Base-by-base conservation (phyloP, 106 monocot species). In the Dioscorea dumetorum region DNA sequence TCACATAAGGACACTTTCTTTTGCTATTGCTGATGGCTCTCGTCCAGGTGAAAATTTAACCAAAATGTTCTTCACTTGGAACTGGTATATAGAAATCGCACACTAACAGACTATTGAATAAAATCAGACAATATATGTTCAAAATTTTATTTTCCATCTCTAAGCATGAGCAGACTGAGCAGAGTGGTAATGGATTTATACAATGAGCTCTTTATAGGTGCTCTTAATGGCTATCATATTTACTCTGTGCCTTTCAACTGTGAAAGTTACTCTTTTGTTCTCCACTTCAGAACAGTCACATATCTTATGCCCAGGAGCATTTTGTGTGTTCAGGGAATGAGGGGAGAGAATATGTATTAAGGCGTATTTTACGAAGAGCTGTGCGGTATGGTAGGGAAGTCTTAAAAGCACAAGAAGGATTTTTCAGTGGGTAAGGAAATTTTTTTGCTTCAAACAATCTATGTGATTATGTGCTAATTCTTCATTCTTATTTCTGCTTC, bases 21-120 rank as follows among this genome's bases (percentile, higher is more conserved):
- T 91, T 78, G 95, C 91, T 66, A 91, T 91, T 84, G 91, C 95
- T 72, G 91, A 95, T 86, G 91, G 91, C 76, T 88, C 95, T 66
- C 81, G 85, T 63, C 95, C 87, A 69, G 94, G 94, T 94, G 59
- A 48, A 23, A 11, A 49, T 15, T 22, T 65, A 65, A 28, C 41
- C 10, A 6, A 41, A 41, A 41, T 3, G 10, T 41, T 41, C 41
- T 41, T 41, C 6, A 41, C 28, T 28, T 41, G 6, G 41, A 41
- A 41, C 10, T 6, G 41, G 41, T 41, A 41, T 2, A 41, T 3
- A 41, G 41, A 41, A 41, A 41, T 10, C 6, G 41, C 10, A 41
- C 41, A 6, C 6, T 3, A 41, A 41, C 41, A 41, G 41, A 41
- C 5, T 41, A 41, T 41, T 10, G 3, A 41, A 41, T 41, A 8